These are phyloP conservation scores for Lactifluus echinatus DNA, from an alignment of 768 basidiomycete genomes.

Conservation along the genomic window DNA sequence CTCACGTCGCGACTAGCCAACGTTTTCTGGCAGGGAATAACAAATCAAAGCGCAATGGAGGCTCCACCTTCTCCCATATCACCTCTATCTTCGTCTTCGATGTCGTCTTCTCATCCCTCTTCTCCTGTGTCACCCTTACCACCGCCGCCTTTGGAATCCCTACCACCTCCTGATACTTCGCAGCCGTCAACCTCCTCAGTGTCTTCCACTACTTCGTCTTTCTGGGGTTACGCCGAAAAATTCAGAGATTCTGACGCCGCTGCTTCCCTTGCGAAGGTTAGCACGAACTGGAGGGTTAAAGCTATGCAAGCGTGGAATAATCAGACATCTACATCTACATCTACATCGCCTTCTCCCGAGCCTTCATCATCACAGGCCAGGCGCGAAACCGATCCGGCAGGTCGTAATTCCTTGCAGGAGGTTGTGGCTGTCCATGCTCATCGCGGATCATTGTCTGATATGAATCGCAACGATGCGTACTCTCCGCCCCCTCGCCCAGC, in stretches of 20 bases:
- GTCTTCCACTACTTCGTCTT: conserved; percentile 16
- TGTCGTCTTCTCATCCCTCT: conserved; percentile 30
- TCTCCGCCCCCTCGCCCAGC: conserved; percentile 52
- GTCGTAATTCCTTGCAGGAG: background rate
- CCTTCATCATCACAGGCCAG: conserved; percentile 6
- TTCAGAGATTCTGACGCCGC: conserved; percentile 64
- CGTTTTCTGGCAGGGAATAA: conserved; percentile 70
- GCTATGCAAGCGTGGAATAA: conserved; percentile 35
- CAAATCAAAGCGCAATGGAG: conserved; percentile 70
- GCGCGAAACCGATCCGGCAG: background rate
- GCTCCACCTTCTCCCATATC: conserved; percentile 37
- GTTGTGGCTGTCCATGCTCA: conserved; percentile 16
- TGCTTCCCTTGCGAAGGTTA: conserved; percentile 62
- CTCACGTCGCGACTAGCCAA: conserved; percentile 48
- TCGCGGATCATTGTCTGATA: conserved; percentile 36
- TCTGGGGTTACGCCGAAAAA: conserved; percentile 70
- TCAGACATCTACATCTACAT: background rate
- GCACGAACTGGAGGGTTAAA: conserved; percentile 68
- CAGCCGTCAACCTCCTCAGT: conserved; percentile 16
- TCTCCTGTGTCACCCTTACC: conserved; percentile 24
- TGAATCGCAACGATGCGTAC: conserved; percentile 31
- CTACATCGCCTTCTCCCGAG: conserved; percentile 20
- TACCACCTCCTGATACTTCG: conserved; percentile 22
- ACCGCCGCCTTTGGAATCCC: conserved; percentile 22
- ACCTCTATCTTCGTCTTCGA: conserved; percentile 27